Percentiles rank a stretch among this genome's conserved stretches.
These are phyloP conservation scores for Saprolegnia diclina DNA, from an alignment of 352 stramenopile genomes.

Conservation along the genomic window DNA sequence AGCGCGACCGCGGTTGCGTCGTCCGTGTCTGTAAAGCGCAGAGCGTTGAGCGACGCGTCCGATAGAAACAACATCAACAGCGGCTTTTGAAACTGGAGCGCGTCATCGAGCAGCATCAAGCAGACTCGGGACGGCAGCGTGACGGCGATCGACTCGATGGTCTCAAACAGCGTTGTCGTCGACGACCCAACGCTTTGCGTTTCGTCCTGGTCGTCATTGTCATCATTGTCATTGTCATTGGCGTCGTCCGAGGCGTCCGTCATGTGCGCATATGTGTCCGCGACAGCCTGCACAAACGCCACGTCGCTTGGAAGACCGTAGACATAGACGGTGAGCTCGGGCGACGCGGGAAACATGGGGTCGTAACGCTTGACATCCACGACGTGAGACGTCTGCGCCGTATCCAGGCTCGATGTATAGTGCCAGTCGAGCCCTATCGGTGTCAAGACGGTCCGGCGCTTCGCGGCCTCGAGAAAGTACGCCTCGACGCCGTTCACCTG, in stretches of 20 bases:
- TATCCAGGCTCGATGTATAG: constrained; percentile 3
- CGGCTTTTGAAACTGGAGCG: constrained; percentile 20
- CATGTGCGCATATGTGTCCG: neutral
- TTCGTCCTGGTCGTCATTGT: neutral
- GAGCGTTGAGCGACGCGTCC: neutral
- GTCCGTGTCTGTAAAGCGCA: neutral
- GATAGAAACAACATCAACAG: neutral
- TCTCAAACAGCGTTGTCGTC: neutral
- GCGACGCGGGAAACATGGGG: neutral
- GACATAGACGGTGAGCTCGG: constrained; percentile 21
- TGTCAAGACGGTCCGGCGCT: neutral
- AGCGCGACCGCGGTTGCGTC: neutral
- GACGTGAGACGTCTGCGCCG: neutral
- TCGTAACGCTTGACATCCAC: constrained; percentile 13
- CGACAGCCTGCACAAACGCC: constrained; percentile 9
- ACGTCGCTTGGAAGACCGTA: constrained; percentile 12
- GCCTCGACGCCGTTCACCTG: constrained; percentile 9
- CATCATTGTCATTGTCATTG: neutral
- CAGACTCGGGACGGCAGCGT: neutral
- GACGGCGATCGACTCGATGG: neutral
- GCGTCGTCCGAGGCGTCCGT: neutral
- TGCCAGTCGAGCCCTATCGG: neutral
- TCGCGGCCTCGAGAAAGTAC: neutral
- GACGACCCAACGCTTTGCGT: neutral
- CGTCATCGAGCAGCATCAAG: constrained; percentile 14